Base-by-base conservation (phyloP, 2,329 filamentous ascomycete species). In the Fusarium dlaminii region DNA sequence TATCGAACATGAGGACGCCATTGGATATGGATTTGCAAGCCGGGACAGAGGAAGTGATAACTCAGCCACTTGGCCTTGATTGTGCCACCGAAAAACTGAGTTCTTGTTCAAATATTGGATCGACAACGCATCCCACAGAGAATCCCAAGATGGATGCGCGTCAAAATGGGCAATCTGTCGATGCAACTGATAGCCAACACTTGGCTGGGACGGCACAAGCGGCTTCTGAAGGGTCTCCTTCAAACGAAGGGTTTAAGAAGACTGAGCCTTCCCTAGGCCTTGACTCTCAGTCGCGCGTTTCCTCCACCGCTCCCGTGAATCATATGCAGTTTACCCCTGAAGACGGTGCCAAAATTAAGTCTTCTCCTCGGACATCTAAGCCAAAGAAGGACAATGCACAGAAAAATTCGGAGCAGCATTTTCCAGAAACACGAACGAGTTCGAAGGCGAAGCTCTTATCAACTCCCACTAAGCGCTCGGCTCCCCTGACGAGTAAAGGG, bases 71-170 rank as follows among this genome's bases (percentile, higher is more conserved):
- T 48, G 40, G 43, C 8, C 13, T 39, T 22, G 32, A 40, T 30
- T 14, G 30, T n/a, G 14, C 24, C 24, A 55, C 49, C 34, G 48
- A 52, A 34, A 56, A 51, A 17, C 39, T 20, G 5, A 60, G 57
- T 36, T 58, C 52, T 49, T 58, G 52, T 57, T 36, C 68, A 42
- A 42, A 39, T 27, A 60, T 63, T 61, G 51, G 37, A n/a, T 54
- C 59, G 46, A 63, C 37, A 18, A 10, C 20, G 42, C 24, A 40
- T 15, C 24, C 18, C 32, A 51, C 29, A 32, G 36, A 32, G 24
- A 37, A 40, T 36, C 29, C 40, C n/a, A 67, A 63, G 57, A 46
- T 32, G 34, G 37, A 58, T n/a, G 46, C 54, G 18, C 57, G 55
- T 34, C 62, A 45, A 40, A 42, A 43, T 46, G 58, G 43, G n/a